Evolutionary conservation across 1,284 basidiomycete species (phyloP).

Genomic region (Irpex lacteus): DNA sequence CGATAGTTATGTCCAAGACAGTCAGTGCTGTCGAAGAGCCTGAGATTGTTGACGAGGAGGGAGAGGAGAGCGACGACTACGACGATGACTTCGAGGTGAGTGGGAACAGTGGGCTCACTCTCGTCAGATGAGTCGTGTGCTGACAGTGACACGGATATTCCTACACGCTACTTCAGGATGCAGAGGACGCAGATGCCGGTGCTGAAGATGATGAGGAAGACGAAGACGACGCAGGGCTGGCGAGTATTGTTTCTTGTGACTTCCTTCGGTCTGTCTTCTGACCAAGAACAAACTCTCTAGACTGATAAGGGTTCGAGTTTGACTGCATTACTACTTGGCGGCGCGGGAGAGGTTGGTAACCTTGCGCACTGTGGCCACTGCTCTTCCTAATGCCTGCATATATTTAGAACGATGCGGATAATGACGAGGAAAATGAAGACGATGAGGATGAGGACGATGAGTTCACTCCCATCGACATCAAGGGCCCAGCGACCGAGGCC

Average conservation of each 20-base stretch:
- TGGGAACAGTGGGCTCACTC: background rate
- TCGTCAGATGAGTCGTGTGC: background rate
- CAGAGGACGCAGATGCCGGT: slow-evolving; percentile 4
- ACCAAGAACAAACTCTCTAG: background rate
- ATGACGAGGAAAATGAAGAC: slow-evolving; percentile 6
- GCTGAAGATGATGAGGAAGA: slow-evolving; percentile 7
- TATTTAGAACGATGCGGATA: background rate
- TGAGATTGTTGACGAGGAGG: slow-evolving; percentile 9
- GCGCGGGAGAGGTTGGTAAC: slow-evolving; percentile 2
- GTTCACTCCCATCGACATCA: slow-evolving; percentile 12
- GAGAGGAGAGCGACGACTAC: slow-evolving; percentile 10
- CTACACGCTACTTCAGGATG: background rate
- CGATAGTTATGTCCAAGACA: slow-evolving; percentile 7
- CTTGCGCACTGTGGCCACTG: background rate
- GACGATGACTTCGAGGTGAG: slow-evolving; percentile 7
- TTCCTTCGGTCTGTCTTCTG: background rate
- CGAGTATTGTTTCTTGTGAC: background rate
- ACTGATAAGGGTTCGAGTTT: slow-evolving; percentile 7
- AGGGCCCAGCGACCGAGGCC: slow-evolving; percentile 8
- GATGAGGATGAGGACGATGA: slow-evolving; percentile 13
- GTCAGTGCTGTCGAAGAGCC: slow-evolving; percentile 10
- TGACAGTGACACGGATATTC: background rate
- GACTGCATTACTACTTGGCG: slow-evolving; percentile 8
- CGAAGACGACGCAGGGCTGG: slow-evolving; percentile 5
- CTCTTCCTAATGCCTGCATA: background rate